Evolutionary conservation across 441 rosid genomes (phyloP), one percentile per base, ranked within the genome.

Genomic region (Hypseocharis bilobata): DNA sequence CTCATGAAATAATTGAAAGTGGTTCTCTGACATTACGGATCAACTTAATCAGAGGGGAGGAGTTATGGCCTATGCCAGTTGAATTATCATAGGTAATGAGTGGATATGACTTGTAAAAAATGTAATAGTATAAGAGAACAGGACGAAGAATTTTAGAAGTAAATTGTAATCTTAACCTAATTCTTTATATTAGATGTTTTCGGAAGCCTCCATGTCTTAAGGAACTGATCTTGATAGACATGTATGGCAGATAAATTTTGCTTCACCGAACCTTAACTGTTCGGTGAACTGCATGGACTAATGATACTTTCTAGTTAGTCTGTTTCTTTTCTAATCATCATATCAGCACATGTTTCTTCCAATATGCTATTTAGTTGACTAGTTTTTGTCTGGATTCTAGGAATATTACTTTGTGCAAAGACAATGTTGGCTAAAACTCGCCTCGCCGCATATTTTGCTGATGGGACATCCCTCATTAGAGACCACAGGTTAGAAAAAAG

Each of bases 391-490:
- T 70, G 74, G 72, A 61, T 77, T 68, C 54, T 73, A 92, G 98
- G 96, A 60, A 80, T 89, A 75, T 79, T 89, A 76, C 94, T 92
- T 62, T 92, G 98, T 75, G 96, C 94, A 44, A 92, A 92, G 83
- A 83, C 94, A 60, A 89, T 83, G 85, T 77, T 75, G 56, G 88
- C 96, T 66, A 89, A 92, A 67, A 70, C 87, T 57, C 69, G 76
- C 59, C 81, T 82, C 30, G 77, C 92, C 0, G 75, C 79, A 68
- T 82, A 77, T 76, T 85, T 88, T 80, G 86, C 88, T 5, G 84
- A 86, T 78, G 87, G 86, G 45, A 82, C 90, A 63, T 85, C 84
- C 47, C 76, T 68, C 63, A 26, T 88, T 64, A 81, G 73, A 54
- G 72, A 73, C 27, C 66, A 69, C 59, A 70, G 88, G 96, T 86